These are phyloP conservation scores for Colletotrichum sp. DNA, from an alignment of 2,329 filamentous ascomycete genomes.

Conservation along the genomic window DNA sequence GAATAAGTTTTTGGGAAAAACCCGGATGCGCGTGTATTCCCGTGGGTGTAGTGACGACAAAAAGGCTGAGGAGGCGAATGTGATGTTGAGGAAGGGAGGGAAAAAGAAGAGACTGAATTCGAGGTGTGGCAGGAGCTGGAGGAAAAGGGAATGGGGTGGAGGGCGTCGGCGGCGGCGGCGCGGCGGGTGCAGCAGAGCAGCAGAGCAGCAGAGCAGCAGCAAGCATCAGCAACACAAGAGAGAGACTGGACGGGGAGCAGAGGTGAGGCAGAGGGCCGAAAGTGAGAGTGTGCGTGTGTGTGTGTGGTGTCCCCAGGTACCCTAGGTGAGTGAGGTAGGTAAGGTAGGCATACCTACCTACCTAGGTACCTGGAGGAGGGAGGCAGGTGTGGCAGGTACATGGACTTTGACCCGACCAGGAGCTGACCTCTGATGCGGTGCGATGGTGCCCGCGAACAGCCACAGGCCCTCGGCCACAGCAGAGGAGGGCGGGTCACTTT, in stretches of 20 bases:
- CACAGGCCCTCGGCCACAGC: background rate
- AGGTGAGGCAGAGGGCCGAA: background rate
- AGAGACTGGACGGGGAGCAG: background rate
- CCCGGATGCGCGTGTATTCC: background rate
- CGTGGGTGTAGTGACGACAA: background rate
- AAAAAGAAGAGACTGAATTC: constrained; percentile 13
- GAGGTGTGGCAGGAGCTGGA: constrained; percentile 21
- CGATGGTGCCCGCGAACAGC: background rate
- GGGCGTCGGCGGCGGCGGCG: background rate
- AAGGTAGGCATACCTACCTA: background rate
- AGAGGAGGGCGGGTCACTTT: background rate
- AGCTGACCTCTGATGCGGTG: background rate
- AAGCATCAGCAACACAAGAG: background rate
- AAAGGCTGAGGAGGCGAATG: background rate
- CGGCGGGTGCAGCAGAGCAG: constrained; percentile 9
- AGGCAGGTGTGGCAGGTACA: background rate
- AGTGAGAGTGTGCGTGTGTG: constrained; percentile 6
- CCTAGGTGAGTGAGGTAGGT: background rate
- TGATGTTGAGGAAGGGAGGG: constrained; percentile 12
- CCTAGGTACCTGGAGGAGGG: background rate
- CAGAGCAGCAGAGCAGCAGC: background rate
- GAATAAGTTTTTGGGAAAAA: background rate
- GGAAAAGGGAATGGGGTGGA: constrained; percentile 18
- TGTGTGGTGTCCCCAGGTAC: background rate
- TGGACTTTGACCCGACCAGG: background rate